Evolutionary conservation across 1,139 yeast species (phyloP), one percentile per base, ranked within the genome.

Genomic region (Zhuliangozyma blackwelliae): DNA sequence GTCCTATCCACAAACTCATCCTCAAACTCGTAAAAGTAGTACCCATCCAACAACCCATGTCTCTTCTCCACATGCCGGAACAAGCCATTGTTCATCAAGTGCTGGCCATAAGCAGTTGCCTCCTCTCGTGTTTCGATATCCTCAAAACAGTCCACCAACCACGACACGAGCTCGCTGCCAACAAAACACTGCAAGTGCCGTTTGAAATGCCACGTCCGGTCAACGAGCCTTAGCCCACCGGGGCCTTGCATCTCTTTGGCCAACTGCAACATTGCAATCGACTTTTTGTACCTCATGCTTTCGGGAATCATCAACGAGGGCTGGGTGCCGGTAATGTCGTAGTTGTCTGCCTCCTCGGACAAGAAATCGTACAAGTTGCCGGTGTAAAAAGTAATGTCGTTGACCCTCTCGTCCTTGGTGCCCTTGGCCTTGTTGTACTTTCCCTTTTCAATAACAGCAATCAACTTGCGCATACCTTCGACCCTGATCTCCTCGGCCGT

Each of bases 141-240:
- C 22, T 76, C 79, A 52, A 89, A 84, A 41, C 81, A 78, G 42
- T 83, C 84, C 29, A 85, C 65, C 37, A 90, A 55, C 97, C 97
- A 92, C 16, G 80, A 75, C 0, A 88, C 96, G 47, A 89, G 68
- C 43, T 88, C 96, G 46, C 80, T 78, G 0, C 97, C 97, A 25
- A 87, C 60, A 54, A 92, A 89, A 59, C 96, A 86, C 45, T 83
- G 77, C 27, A 73, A 69, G 57, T 88, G 95, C 9, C 75, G 66
- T 45, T 81, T 82, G 75, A 90, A 81, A 57, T 92, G 97, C 98
- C 98, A 92, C 23, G 82, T 75, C 48, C 97, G 69, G 51, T 89
- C 96, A 1, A 77, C 80, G 32, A 92, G 67, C 33, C 70, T 63
- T 38, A 82, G 63, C 10, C 76, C 76, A n/a, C 89, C 82, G 16